phyloP scores from a whole-genome alignment of 1,284 basidiomycete species.

The Trametes polyzona region DNA sequence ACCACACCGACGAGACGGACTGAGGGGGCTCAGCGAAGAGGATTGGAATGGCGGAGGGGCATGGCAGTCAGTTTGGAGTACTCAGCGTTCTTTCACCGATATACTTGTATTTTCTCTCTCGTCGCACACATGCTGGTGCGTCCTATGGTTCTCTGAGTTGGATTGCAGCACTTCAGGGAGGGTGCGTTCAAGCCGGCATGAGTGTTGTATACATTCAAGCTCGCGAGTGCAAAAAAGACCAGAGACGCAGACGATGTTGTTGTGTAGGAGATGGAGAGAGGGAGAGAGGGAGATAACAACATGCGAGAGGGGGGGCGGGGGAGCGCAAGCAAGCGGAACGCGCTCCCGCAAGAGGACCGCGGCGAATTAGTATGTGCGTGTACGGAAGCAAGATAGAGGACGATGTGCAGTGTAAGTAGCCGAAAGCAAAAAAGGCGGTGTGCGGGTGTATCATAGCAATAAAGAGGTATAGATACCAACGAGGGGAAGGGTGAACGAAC shows the following conservation, averaged over 20 bases:
- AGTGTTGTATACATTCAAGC: constrained; percentile 18
- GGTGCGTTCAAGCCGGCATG: constrained; percentile 1
- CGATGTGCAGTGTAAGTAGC: constrained; percentile 11
- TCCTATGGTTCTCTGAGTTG: background rate
- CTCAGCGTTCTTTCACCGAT: constrained; percentile 8
- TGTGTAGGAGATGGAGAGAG: constrained; percentile 5
- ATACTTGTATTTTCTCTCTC: constrained; percentile 4
- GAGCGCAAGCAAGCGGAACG: background rate
- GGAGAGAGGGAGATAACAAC: constrained; percentile 4
- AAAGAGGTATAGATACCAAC: constrained; percentile 34
- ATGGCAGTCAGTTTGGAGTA: background rate
- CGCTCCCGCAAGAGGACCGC: constrained; percentile 6
- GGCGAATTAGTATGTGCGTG: constrained; percentile 18
- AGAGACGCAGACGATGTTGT: too few species aligned
- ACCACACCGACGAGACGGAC: constrained; percentile 73
- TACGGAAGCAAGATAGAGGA: constrained; percentile 4
- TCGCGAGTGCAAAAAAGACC: constrained; percentile 5
- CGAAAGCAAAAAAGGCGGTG: constrained; percentile 4
- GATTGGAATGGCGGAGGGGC: background rate
- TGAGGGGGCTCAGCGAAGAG: constrained; percentile 20
- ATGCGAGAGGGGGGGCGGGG: constrained; percentile 1
- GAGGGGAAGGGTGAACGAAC: constrained; percentile 13
- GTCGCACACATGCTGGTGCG: background rate
- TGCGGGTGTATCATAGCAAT: constrained; percentile 27
- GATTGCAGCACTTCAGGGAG: constrained; percentile 1